A percentile compares a stretch with the other conserved stretches of the same genome.
phyloP scores from a whole-genome alignment of 331 rosid species.

The Arachis monticola region DNA sequence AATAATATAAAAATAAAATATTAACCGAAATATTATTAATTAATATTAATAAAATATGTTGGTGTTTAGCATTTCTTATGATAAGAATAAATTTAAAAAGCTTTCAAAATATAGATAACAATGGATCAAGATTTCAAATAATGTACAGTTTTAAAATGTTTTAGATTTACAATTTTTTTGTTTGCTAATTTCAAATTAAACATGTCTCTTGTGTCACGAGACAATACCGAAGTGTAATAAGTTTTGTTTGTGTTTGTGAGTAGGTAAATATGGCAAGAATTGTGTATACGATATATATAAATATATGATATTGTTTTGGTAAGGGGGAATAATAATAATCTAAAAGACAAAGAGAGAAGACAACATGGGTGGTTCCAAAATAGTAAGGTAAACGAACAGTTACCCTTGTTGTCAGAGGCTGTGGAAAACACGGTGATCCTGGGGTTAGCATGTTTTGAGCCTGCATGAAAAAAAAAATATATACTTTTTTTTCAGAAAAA shows the following conservation, averaged over 20 bases:
- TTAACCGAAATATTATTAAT: too few species aligned
- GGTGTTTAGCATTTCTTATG: too few species aligned
- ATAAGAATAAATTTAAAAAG: too few species aligned
- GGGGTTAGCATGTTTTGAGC: conserved; percentile 56
- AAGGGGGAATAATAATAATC: conserved; percentile 31
- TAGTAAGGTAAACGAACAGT: conserved; percentile 25
- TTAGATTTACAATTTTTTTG: background rate
- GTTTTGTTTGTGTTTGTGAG: background rate
- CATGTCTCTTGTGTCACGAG: too few species aligned
- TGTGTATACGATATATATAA: background rate
- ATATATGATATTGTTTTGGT: too few species aligned
- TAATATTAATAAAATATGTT: too few species aligned
- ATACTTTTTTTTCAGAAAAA: background rate
- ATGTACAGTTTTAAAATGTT: too few species aligned
- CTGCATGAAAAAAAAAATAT: conserved; percentile 40
- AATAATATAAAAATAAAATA: too few species aligned
- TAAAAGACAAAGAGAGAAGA: conserved; percentile 32
- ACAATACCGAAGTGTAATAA: too few species aligned
- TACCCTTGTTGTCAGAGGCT: conserved; percentile 67
- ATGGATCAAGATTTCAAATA: too few species aligned
- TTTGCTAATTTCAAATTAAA: background rate
- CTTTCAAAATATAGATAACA: too few species aligned
- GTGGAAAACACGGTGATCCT: conserved; percentile 70
- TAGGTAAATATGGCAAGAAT: background rate
- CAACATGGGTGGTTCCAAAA: conserved; percentile 45